phyloP scores from a whole-genome alignment of 345 rosid genomes.

The Citrus trifoliata region DNA sequence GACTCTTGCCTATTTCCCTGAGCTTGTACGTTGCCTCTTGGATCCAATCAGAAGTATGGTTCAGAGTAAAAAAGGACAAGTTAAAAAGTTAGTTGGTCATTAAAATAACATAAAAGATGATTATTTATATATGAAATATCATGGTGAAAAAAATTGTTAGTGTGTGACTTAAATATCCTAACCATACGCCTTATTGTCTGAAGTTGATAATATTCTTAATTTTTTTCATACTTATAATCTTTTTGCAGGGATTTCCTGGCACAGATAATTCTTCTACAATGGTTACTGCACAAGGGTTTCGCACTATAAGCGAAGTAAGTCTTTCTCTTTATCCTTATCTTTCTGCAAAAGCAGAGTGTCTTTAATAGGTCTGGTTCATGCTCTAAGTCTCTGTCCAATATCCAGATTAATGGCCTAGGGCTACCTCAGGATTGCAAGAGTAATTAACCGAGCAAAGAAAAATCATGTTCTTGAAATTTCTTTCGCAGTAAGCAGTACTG shows the following conservation, averaged over 20 bases:
- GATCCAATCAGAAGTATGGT: neutral
- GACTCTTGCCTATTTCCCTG: neutral
- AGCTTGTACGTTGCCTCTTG: neutral
- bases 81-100: neutral
- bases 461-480: neutral
- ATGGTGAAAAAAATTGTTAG: neutral
- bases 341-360: neutral
- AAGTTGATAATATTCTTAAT: neutral
- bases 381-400: neutral
- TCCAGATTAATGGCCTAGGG: neutral
- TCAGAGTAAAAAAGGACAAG: neutral
- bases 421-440: neutral
- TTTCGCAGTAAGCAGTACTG: neutral
- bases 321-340: neutral
- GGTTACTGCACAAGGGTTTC: conserved; percentile 59
- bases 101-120: neutral
- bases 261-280: conserved; percentile 50
- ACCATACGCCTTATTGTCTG: neutral
- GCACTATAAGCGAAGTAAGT: conserved; percentile 55
- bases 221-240: neutral
- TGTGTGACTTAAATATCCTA: neutral
- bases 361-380: neutral
- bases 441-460: neutral
- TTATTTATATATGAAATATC: neutral
- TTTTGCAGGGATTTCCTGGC: conserved; percentile 49